These are phyloP conservation scores for Salmacisia buchloeana DNA, from an alignment of 1,284 basidiomycete species.

Conservation along the genomic window DNA sequence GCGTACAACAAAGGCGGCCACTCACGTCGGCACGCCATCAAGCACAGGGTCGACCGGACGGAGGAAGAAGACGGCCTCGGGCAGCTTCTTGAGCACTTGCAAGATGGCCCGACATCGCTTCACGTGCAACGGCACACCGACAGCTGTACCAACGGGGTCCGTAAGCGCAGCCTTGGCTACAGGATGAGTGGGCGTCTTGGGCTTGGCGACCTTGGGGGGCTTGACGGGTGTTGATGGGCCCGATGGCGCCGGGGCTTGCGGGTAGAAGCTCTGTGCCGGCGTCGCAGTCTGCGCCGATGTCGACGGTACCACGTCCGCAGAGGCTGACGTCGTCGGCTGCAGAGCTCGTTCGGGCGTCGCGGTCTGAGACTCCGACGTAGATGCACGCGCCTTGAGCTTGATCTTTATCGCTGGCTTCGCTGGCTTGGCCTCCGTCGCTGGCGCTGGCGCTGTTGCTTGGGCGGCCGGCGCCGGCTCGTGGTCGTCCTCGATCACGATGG, in stretches of 20 bases:
- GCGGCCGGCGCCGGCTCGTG: background rate
- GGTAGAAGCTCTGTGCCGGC: background rate
- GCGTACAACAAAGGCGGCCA: constrained; percentile 42
- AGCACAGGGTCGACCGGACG: constrained; percentile 75
- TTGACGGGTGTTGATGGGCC: constrained; percentile 12
- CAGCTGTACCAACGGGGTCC: constrained; percentile 31
- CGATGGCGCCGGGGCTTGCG: background rate
- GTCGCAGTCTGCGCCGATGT: background rate
- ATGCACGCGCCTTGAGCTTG: background rate
- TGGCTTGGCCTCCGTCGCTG: background rate
- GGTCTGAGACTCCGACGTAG: background rate
- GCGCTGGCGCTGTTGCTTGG: background rate
- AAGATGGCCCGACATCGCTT: constrained; percentile 70
- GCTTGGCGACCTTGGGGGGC: constrained; percentile 19
- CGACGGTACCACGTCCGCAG: constrained; percentile 9
- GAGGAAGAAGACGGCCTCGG: constrained; percentile 71
- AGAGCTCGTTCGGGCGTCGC: background rate
- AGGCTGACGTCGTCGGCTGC: constrained; percentile 10
- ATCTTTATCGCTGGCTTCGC: background rate
- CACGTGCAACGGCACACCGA: constrained; percentile 35
- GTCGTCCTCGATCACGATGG: background rate
- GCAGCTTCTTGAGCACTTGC: constrained; percentile 62
- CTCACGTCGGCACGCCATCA: constrained; percentile 74
- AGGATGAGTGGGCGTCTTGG: constrained; percentile 17
- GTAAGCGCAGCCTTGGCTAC: constrained; percentile 18